Evolutionary conservation across 129 eudicot species (phyloP), one percentile per base, ranked within the genome.

Genomic region (Chrysanthemum seticuspe): DNA sequence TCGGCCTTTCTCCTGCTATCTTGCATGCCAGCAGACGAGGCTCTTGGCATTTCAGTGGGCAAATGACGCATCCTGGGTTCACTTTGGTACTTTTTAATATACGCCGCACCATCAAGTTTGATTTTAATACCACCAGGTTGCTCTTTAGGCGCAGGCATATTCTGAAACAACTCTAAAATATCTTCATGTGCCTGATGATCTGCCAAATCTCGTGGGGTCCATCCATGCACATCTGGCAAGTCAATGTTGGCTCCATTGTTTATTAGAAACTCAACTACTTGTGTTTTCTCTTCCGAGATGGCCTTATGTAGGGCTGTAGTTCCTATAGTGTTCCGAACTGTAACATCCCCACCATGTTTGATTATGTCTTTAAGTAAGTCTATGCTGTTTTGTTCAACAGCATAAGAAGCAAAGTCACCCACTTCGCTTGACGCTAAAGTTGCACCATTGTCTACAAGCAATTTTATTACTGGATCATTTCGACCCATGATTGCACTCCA

Each of bases 301-400:
- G 98, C 96, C 5, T 75, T 83, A 67, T 89, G 98, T 13, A 93
- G 92, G 27, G 96, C 96, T n/a, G 98, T 89, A 61, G 90, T 84
- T 29, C 90, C 95, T 45, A 62, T 47, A 60, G 68, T 65, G 62
- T 76, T 85, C 15, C 77, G 71, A 16, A 79, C 75, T 6, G 88
- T 83, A 34, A 89, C 81, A 65, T 93, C 84, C 13, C 96, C 98
- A 13, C 92, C 89, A 29, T 83, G 77, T 63, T 74, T 84, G 56
- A 85, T 69, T 13, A 93, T 85, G 25, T 85, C 85, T 62, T 86
- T 84, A 18, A 89, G 91, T 27, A 89, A 54, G 55, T 86, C 89
- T 23, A 87, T 52, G 81, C 82, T 83, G 79, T 79, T 72, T 68
- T 89, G 90, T 69, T 87, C 88, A 10, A 82, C 90, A 0, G 96